These are phyloP conservation scores for Avena atlantica DNA, from an alignment of 176 grass and related monocot genomes.

Conservation along the genomic window DNA sequence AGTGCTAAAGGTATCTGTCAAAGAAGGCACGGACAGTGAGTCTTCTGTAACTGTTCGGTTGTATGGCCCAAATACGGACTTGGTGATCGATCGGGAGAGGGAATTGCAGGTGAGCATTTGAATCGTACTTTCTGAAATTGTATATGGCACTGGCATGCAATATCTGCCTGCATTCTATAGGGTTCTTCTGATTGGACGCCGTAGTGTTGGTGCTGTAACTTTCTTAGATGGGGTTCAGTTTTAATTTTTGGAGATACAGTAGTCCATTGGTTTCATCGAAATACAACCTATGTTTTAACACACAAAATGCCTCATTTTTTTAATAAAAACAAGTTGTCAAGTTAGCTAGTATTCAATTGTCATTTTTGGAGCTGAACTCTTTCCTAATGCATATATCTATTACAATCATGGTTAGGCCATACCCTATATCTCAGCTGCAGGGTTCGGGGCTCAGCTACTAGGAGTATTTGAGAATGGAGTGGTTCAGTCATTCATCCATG, in stretches of 20 bases:
- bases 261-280: background rate
- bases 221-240: background rate
- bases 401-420: conserved; percentile 82
- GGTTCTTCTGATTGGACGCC: conserved; percentile 9
- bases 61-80: conserved; percentile 91
- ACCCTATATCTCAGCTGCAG: conserved; percentile 95
- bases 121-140: background rate
- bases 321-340: background rate
- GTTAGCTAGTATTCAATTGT: background rate
- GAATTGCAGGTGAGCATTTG: conserved; percentile 67
- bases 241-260: background rate
- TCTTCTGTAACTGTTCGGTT: conserved; percentile 80
- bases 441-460: conserved; percentile 87
- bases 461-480: conserved; percentile 96
- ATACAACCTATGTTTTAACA: background rate
- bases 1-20: conserved; percentile 89
- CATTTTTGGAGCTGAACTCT: conserved; percentile 26
- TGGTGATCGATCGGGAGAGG: conserved; percentile 95
- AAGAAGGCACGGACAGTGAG: conserved; percentile 47
- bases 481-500: conserved; percentile 95
- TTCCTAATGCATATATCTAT: conserved; percentile 57
- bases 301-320: background rate
- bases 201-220: background rate
- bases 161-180: background rate
- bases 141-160: conserved; percentile 1